These are phyloP conservation scores for Ceriops tagal DNA, from an alignment of 345 rosid genomes.

Conservation along the genomic window DNA sequence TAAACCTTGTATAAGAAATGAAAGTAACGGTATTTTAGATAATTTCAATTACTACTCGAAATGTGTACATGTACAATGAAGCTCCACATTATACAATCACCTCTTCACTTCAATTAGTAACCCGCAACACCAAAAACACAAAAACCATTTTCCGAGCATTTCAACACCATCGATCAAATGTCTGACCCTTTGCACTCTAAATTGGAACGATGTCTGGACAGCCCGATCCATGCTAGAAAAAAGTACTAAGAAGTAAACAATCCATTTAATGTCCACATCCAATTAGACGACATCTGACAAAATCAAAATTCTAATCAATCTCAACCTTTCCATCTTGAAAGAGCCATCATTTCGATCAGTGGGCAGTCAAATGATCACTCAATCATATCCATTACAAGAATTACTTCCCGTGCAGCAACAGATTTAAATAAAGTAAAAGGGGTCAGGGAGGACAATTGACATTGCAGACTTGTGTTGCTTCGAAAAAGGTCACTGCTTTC, in stretches of 20 bases:
- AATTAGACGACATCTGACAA: neutral
- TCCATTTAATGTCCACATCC: constrained; percentile 1
- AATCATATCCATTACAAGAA: constrained; percentile 21
- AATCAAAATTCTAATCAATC: neutral
- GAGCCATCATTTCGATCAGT: constrained; percentile 12
- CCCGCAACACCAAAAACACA: constrained; percentile 1
- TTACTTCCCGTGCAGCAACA: constrained; percentile 15
- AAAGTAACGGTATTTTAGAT: too few relatives aligned
- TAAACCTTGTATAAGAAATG: too few relatives aligned
- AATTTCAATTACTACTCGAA: too few relatives aligned
- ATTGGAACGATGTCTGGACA: neutral
- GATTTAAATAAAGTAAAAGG: constrained; percentile 7
- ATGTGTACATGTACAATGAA: neutral
- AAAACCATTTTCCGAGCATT: constrained; percentile 9
- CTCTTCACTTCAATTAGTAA: constrained; percentile 2
- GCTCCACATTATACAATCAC: neutral
- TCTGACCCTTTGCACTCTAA: constrained; percentile 4
- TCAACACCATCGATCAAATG: constrained; percentile 3
- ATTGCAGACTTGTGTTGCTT: constrained; percentile 15
- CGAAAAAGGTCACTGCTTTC: constrained; percentile 4
- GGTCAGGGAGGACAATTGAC: constrained; percentile 21
- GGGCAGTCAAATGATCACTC: constrained; percentile 10
- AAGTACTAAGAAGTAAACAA: constrained; percentile 9
- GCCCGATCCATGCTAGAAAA: constrained; percentile 5
- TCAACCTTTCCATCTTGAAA: constrained; percentile 16